Conservation (phyloP, 352 stramenopile species). For the Phytophthora pluvialis region DNA sequence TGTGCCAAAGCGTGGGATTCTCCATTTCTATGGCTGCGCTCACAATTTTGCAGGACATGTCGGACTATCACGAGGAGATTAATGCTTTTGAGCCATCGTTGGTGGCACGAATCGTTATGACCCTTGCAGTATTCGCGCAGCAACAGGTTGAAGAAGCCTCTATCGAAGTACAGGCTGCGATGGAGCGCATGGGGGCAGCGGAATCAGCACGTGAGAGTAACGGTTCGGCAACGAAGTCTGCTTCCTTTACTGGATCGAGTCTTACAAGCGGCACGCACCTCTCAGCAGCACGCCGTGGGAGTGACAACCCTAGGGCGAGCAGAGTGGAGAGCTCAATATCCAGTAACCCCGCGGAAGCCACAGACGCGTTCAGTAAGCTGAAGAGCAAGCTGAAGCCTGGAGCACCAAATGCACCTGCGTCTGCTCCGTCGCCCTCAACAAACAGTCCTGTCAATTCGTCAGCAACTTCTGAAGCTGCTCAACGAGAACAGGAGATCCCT, state of each 20-base stretch:
- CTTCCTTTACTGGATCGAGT: conserved; percentile 41
- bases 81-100: conserved; percentile 70
- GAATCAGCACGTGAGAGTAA: conserved; percentile 25
- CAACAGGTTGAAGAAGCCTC: conserved; percentile 90
- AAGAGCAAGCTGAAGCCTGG: conserved; percentile 69
- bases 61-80: conserved; percentile 77
- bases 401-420: conserved; percentile 30
- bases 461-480: conserved; percentile 6
- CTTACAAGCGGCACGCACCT: conserved; percentile 27
- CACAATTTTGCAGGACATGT: conserved; percentile 80
- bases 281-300: conserved; percentile 43
- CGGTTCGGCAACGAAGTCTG: conserved; percentile 30
- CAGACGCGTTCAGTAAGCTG: conserved; percentile 71
- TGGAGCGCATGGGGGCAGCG: conserved; percentile 55
- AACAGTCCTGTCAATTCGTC: conserved; percentile 35
- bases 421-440: conserved; percentile 44
- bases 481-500: conserved; percentile 65
- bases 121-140: conserved; percentile 83
- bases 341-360: conserved; percentile 40
- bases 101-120: conserved; percentile 88
- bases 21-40: conserved; percentile 82
- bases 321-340: conserved; percentile 41
- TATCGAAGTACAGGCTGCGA: conserved; percentile 82
- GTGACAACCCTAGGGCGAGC: conserved; percentile 53
- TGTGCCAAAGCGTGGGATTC: conserved; percentile 75